Conservation (phyloP, 2,329 filamentous ascomycete genomes). For the Pseudocercospora musae region DNA sequence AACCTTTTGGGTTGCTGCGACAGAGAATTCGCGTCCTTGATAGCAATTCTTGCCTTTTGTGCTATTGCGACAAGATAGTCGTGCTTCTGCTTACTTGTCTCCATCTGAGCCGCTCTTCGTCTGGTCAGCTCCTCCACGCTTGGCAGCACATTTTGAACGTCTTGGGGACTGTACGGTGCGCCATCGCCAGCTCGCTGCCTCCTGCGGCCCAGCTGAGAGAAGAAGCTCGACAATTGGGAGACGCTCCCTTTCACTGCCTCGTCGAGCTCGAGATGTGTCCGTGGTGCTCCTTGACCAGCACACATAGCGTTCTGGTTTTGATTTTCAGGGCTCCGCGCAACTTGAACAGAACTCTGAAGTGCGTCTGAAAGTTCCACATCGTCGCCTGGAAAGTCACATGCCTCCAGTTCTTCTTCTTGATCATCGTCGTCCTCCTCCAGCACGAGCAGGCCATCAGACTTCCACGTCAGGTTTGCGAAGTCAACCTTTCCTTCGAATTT, state of each 20-base stretch:
- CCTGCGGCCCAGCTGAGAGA: background rate
- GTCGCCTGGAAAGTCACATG: conserved; percentile 10
- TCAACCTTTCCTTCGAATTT: conserved; percentile 36
- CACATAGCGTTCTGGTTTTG: background rate
- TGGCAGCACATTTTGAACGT: background rate
- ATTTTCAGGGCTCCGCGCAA: background rate
- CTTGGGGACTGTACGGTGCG: background rate
- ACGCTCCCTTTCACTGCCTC: background rate
- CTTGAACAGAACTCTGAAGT: background rate
- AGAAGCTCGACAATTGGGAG: background rate
- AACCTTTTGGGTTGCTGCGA: background rate
- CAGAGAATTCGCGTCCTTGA: background rate
- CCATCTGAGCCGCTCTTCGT: background rate
- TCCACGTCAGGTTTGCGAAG: conserved; percentile 46
- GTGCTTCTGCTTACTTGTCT: background rate
- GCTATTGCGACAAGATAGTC: background rate
- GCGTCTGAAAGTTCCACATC: conserved; percentile 3
- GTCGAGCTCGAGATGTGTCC: background rate
- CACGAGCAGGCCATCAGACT: conserved; percentile 47
- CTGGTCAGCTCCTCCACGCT: background rate
- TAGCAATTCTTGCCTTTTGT: background rate
- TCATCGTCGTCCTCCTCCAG: conserved; percentile 39
- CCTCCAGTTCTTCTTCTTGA: conserved; percentile 35
- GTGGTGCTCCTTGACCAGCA: background rate
- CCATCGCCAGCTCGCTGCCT: background rate